Evolutionary conservation across 306 rosid genomes (phyloP).

Genomic region (Quercus bicolor): DNA sequence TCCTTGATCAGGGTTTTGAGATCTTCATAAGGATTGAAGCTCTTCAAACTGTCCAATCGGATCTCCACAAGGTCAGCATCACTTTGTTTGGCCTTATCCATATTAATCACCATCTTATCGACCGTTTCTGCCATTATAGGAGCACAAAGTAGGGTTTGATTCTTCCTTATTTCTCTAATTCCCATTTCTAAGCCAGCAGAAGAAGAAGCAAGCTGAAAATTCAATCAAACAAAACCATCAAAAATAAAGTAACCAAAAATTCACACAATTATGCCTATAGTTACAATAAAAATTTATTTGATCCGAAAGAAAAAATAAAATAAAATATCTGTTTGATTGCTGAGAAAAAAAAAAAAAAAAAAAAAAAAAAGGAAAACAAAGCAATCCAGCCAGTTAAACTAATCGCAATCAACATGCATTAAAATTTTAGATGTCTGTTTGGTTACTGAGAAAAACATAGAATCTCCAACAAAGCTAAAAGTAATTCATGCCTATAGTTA

Average conservation of each 20-base stretch:
- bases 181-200: conserved; percentile 23
- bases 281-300: background rate
- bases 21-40: conserved; percentile 40
- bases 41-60: conserved; percentile 59
- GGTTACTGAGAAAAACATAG: background rate
- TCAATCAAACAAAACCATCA: background rate
- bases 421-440: background rate
- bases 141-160: conserved; percentile 48
- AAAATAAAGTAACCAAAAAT: background rate
- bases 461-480: background rate
- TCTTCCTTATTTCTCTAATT: conserved; percentile 31
- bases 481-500: too few relatives aligned
- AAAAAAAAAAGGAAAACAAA: background rate
- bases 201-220: conserved; percentile 42
- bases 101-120: conserved; percentile 40
- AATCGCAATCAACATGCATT: background rate
- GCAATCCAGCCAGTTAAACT: background rate
- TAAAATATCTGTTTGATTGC: background rate
- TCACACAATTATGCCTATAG: background rate
- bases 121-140: conserved; percentile 56
- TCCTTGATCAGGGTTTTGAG: conserved; percentile 39
- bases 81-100: conserved; percentile 36
- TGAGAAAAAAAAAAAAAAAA: background rate
- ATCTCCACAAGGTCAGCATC: conserved; percentile 75
- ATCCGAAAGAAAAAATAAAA: background rate